Evolutionary conservation across 2,329 filamentous ascomycete genomes (phyloP).

Genomic region (Microsporum audouinii): DNA sequence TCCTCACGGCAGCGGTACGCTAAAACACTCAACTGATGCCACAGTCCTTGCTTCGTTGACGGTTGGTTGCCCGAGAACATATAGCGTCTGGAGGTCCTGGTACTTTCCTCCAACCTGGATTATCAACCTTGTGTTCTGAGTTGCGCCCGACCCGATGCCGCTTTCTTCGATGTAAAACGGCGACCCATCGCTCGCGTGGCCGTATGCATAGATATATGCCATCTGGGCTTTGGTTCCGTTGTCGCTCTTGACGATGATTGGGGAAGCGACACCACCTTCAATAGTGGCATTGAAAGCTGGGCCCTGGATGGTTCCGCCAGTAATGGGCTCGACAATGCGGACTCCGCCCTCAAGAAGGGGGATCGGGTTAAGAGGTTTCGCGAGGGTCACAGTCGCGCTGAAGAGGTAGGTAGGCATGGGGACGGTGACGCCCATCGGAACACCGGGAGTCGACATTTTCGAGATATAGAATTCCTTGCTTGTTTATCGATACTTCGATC

Average conservation of each 20-base stretch:
- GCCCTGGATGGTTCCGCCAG: neutral
- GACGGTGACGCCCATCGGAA: neutral
- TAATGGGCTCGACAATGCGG: neutral
- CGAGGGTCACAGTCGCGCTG: neutral
- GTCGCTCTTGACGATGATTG: neutral
- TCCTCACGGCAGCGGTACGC: neutral
- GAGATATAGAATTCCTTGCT: neutral
- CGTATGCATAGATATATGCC: neutral
- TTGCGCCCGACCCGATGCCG: neutral
- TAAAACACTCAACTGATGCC: neutral
- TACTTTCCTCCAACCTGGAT: neutral
- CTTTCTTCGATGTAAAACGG: neutral
- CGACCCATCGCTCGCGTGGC: neutral
- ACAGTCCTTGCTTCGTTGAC: neutral
- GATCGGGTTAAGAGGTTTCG: neutral
- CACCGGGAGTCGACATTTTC: neutral
- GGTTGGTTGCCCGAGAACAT: neutral
- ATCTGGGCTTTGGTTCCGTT: neutral
- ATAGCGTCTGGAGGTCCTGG: neutral
- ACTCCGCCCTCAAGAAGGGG: neutral
- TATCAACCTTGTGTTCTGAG: neutral
- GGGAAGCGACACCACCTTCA: neutral
- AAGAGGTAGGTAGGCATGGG: neutral
- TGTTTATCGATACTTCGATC: neutral
- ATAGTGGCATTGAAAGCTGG: neutral